Conservation (phyloP, 257 asterid species). For the Nicotiana obtusifolia region DNA sequence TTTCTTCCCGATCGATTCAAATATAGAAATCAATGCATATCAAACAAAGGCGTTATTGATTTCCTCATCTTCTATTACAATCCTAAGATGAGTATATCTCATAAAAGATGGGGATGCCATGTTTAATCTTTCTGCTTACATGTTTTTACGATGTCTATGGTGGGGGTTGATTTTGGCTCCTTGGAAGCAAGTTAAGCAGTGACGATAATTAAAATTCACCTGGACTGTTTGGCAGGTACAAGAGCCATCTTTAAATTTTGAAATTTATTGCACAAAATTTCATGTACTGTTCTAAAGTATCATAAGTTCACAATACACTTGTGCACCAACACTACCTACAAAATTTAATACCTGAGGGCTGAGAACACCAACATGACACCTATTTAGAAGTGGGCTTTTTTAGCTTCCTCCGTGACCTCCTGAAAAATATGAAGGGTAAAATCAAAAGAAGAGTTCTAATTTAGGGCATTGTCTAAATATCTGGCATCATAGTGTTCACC, state of each 20-base stretch:
- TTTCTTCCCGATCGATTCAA: not conserved
- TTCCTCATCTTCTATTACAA: not conserved
- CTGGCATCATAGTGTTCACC: not conserved
- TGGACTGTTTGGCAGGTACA: conserved; percentile 1
- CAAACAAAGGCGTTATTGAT: not conserved
- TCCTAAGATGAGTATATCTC: not conserved
- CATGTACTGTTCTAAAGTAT: not conserved
- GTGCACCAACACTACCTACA: not conserved
- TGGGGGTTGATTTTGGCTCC: not conserved
- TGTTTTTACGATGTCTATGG: not conserved
- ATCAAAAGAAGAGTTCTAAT: not conserved
- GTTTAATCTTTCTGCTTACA: not conserved
- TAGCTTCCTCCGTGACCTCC: conserved; percentile 44
- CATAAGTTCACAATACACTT: not conserved
- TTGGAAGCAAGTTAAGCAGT: not conserved
- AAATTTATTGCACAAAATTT: not conserved
- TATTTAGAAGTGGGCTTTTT: conserved; percentile 30
- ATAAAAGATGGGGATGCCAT: not conserved
- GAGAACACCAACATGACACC: not conserved
- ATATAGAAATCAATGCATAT: not conserved
- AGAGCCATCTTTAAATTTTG: not conserved
- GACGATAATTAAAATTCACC: not conserved
- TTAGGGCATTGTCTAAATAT: not conserved
- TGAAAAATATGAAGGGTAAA: conserved; percentile 18
- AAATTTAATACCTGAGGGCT: not conserved